Base-by-base conservation (phyloP, 345 rosid genomes). In the Salix caprea region DNA sequence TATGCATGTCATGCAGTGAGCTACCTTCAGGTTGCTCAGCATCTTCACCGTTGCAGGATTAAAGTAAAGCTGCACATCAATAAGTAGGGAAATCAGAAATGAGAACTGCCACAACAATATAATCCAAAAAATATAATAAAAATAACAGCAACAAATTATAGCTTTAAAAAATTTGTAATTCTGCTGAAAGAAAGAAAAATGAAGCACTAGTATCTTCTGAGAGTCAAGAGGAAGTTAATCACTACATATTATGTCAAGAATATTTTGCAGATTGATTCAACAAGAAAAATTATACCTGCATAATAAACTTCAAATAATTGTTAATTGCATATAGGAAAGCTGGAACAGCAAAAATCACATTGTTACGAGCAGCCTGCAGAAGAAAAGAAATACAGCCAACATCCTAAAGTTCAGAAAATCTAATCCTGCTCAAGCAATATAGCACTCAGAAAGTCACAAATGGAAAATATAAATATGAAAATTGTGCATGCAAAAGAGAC, bases 11-110 rank as follows among this genome's bases (percentile, higher is more conserved):
- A 18, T 23, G 44, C 73, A 61, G 24, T 83, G 61, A 56, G 61
- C 61, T 56, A 91, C 96, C 97, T 95, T 95, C 82, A 95, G 84
- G 84, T 95, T 95, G 85, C 99, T 93, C 74, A 95, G 89, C 99
- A 95, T 95, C 90, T 95, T 95, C 82, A 95, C 99, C 8, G 99
- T 95, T 46, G 99, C 99, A 78, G 99, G 99, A 83, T 93, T 95
- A 87, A 95, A 95, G 84, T 95, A 95, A 73, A 95, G 87, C 99
- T 95, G 94, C 78, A 80, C 74, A 78, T 84, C 28, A 65, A 85
- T 81, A 72, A 76, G 73, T 30, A n/a, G 61, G 12, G 26, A 56
- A 56, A 56, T 56, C n/a, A 50, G 23, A 52, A 26, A 37, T 62
- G 64, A 74, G 7, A 46, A 61, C 23, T 21, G 12, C 61, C 61